Evolutionary conservation across 148 eudicot species (phyloP).

Genomic region (Fallopia convolvulus): DNA sequence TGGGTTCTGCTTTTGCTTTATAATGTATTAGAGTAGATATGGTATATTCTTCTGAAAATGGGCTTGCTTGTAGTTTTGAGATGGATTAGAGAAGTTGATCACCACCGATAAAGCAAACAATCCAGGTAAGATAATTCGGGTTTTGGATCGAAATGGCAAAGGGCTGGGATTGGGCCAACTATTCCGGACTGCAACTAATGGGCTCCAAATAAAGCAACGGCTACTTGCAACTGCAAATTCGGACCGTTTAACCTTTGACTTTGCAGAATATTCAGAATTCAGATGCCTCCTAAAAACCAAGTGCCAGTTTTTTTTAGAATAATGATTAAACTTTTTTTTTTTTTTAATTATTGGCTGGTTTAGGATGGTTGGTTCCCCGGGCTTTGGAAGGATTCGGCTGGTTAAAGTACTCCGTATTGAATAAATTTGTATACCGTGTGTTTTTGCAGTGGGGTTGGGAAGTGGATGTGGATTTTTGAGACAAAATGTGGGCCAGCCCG

Average conservation of each 20-base stretch:
- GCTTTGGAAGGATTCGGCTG: background rate
- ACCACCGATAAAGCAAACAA: too few species aligned
- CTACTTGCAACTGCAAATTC: background rate
- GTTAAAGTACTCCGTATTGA: too few species aligned
- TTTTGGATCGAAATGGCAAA: too few species aligned
- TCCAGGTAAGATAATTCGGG: too few species aligned
- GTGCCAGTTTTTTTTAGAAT: background rate
- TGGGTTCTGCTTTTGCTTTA: too few species aligned
- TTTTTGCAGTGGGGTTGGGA: background rate
- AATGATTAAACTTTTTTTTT: too few species aligned
- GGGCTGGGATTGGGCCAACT: too few species aligned
- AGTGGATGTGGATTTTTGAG: conserved; percentile 1
- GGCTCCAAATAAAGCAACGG: background rate
- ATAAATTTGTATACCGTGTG: background rate
- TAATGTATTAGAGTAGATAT: too few species aligned
- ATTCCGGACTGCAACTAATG: too few species aligned
- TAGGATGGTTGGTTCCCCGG: background rate
- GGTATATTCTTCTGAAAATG: too few species aligned
- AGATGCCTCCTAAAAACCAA: background rate
- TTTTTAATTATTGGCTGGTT: background rate
- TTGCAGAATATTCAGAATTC: background rate
- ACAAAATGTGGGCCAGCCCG: background rate
- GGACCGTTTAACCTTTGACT: background rate
- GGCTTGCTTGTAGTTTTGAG: too few species aligned
- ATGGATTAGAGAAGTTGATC: too few species aligned